phyloP scores from a whole-genome alignment of 352 stramenopile species.

The Globisporangium nagaii region DNA sequence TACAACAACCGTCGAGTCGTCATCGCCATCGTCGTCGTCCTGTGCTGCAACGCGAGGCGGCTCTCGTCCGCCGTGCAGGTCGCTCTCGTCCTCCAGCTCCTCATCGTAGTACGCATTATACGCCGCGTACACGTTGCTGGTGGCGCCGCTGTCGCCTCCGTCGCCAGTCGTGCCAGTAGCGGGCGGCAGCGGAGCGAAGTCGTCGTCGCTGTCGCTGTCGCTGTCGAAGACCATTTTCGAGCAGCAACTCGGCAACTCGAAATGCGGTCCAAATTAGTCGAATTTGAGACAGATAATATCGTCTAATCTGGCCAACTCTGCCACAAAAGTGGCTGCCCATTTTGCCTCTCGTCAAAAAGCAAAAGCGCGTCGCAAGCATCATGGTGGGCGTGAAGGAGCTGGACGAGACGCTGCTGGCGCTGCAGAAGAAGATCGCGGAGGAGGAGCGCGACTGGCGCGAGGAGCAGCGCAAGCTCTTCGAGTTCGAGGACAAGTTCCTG shows the following conservation, averaged over 20 bases:
- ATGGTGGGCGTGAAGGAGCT: slow-evolving; percentile 49
- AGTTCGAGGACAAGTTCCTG: slow-evolving; percentile 72
- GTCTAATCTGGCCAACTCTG: no score
- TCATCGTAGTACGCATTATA: slow-evolving; percentile 16
- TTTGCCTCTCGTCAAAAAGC: no score
- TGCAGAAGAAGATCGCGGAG: slow-evolving; percentile 32
- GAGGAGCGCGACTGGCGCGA: slow-evolving; percentile 56
- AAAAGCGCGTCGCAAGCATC: no score
- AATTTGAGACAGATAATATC: no score
- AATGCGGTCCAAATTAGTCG: no score
- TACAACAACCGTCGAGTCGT: neutral
- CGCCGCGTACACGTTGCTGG: slow-evolving; percentile 7
- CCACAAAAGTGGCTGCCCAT: no score
- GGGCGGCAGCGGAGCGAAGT: neutral
- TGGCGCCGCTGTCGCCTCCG: neutral
- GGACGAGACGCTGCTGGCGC: slow-evolving; percentile 38
- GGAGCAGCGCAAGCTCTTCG: slow-evolving; percentile 64
- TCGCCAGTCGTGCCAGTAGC: neutral
- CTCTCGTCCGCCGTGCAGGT: neutral
- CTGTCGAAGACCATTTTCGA: slow-evolving; percentile 1
- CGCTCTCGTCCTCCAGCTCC: neutral
- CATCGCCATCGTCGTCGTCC: neutral
- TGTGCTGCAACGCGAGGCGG: neutral
- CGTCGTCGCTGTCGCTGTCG: slow-evolving; percentile 2
- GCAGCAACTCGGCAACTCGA: no score